These are phyloP conservation scores for Lycium ferocissimum DNA, from an alignment of 257 asterid species.

Conservation along the genomic window DNA sequence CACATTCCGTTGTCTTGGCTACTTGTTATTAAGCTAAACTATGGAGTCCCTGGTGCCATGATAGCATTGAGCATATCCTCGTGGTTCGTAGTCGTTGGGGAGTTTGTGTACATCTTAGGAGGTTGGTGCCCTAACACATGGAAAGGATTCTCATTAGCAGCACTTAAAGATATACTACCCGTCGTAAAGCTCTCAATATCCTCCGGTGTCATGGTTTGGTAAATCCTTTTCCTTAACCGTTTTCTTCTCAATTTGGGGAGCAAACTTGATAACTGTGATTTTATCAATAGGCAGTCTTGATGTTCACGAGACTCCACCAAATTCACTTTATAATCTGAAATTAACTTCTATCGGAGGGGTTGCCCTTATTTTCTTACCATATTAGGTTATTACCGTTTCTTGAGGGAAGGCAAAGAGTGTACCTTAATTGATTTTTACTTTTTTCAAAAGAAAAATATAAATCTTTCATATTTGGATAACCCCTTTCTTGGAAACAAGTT, in stretches of 20 bases:
- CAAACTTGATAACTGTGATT: neutral
- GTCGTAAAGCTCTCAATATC: constrained; percentile 83
- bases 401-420: too few relatives aligned
- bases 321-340: neutral
- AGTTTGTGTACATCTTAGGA: constrained; percentile 71
- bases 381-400: too few relatives aligned
- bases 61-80: constrained; percentile 67
- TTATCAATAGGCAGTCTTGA: neutral
- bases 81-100: constrained; percentile 68
- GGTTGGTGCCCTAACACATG: constrained; percentile 90
- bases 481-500: too few relatives aligned
- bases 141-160: constrained; percentile 73
- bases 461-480: too few relatives aligned
- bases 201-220: constrained; percentile 93
- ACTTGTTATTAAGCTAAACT: constrained; percentile 54
- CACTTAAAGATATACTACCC: constrained; percentile 74
- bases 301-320: neutral
- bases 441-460: too few relatives aligned
- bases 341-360: neutral
- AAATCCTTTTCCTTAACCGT: constrained; percentile 27
- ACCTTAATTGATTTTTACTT: too few relatives aligned
- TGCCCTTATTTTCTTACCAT: too few relatives aligned
- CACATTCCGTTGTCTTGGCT: constrained; percentile 81
- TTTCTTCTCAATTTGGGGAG: neutral
- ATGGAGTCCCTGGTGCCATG: constrained; percentile 85